Percentiles rank a stretch among this genome's conserved stretches.
Conservation (phyloP, 306 rosid species). For the Coriaria nepalensis region DNA sequence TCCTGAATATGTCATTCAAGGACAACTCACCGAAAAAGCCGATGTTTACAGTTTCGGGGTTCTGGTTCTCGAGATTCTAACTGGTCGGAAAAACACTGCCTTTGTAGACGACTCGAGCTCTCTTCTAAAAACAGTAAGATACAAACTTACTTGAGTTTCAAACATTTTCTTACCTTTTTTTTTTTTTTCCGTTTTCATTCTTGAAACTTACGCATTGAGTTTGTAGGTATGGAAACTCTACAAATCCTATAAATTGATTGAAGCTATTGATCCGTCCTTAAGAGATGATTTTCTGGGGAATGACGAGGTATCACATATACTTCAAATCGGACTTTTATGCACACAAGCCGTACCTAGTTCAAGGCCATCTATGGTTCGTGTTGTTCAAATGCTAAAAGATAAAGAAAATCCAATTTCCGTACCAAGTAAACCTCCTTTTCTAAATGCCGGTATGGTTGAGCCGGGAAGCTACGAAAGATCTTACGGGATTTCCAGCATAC, state of each 20-base stretch:
- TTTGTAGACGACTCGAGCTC: no score
- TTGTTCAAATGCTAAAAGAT: constrained; percentile 39
- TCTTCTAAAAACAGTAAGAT: no score
- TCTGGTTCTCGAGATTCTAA: no score
- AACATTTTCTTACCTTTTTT: no score
- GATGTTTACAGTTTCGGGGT: no score
- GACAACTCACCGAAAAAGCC: no score
- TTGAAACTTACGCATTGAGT: constrained; percentile 8
- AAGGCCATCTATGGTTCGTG: constrained; percentile 59
- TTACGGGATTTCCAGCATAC: constrained; percentile 31
- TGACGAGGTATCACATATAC: constrained; percentile 28
- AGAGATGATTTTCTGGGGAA: constrained; percentile 31
- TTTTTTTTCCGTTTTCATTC: background rate
- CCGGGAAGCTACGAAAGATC: constrained; percentile 29
- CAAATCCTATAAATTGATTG: constrained; percentile 28
- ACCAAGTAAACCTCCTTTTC: constrained; percentile 70
- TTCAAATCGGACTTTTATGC: constrained; percentile 68
- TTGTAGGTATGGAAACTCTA: constrained; percentile 59
- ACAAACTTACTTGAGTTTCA: no score
- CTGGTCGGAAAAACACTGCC: no score
- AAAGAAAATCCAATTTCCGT: constrained; percentile 25
- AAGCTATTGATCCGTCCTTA: constrained; percentile 45
- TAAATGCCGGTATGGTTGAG: constrained; percentile 30
- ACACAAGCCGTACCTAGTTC: constrained; percentile 60
- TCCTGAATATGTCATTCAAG: no score